phyloP scores from a whole-genome alignment of 441 rosid genomes.

The Populus trichocarpa region DNA sequence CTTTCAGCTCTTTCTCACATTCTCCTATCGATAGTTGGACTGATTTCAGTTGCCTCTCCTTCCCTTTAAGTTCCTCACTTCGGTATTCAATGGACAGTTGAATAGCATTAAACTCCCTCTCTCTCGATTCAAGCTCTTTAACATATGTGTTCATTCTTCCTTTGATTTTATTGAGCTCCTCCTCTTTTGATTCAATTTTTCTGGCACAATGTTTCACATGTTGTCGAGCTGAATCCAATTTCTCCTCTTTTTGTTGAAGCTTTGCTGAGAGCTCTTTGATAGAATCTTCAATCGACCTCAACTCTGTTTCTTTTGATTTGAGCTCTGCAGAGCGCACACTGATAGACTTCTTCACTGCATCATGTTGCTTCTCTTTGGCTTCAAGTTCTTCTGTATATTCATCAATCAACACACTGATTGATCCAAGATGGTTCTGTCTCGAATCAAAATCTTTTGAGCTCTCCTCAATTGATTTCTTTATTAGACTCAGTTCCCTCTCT shows the following conservation, averaged over 20 bases:
- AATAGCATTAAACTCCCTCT: constrained; percentile 25
- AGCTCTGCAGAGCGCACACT: constrained; percentile 12
- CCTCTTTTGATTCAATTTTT: constrained; percentile 19
- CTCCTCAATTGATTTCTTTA: constrained; percentile 7
- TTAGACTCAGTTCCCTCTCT: background rate
- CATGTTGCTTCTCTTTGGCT: background rate
- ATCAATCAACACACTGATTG: constrained; percentile 4
- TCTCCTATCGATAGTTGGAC: constrained; percentile 19
- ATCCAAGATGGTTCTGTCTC: constrained; percentile 4
- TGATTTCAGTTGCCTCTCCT: constrained; percentile 27
- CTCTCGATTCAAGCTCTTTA: constrained; percentile 24
- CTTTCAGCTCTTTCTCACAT: constrained; percentile 24
- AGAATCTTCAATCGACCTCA: constrained; percentile 21
- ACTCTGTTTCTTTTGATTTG: constrained; percentile 14
- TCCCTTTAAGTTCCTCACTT: constrained; percentile 20
- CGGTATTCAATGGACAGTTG: constrained; percentile 16
- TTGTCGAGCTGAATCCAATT: constrained; percentile 18
- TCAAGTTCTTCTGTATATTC: constrained; percentile 15
- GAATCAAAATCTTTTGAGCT: constrained; percentile 8
- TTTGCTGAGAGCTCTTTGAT: constrained; percentile 17
- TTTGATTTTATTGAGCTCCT: constrained; percentile 18
- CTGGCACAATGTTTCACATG: background rate
- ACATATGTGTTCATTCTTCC: constrained; percentile 11
- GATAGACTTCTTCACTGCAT: too few species aligned
- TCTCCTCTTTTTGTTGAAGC: constrained; percentile 14